phyloP scores from a whole-genome alignment of 2,329 filamentous ascomycete genomes.

The Calcarisporium arbuscula region DNA sequence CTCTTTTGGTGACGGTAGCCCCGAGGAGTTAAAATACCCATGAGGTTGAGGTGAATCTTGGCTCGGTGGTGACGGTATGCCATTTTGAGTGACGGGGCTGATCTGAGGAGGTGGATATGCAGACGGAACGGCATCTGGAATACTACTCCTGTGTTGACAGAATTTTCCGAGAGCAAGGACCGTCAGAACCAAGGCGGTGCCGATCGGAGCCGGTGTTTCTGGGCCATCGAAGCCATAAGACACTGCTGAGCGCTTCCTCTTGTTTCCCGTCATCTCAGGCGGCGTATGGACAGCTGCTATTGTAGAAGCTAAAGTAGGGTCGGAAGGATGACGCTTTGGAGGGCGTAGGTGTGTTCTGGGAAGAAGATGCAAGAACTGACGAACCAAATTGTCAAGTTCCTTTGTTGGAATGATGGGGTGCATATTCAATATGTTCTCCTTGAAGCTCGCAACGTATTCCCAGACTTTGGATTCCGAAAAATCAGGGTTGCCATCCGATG shows the following conservation, averaged over 20 bases:
- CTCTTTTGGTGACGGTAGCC: conserved; percentile 45
- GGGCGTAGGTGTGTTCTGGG: conserved; percentile 23
- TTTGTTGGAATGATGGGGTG: conserved; percentile 53
- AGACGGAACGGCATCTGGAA: conserved; percentile 49
- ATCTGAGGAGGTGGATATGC: conserved; percentile 22
- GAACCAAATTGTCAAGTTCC: conserved; percentile 46
- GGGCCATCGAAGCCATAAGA: conserved; percentile 25
- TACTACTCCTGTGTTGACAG: conserved; percentile 48
- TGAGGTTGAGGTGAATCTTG: conserved; percentile 47
- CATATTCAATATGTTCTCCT: conserved; percentile 57
- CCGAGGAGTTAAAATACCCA: conserved; percentile 42
- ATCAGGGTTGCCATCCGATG: conserved; percentile 44
- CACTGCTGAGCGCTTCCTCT: conserved; percentile 50
- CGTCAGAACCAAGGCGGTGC: conserved; percentile 74
- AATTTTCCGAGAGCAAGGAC: conserved; percentile 83
- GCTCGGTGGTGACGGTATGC: conserved; percentile 42
- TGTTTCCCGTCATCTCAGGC: conserved; percentile 27
- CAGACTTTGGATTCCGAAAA: conserved; percentile 44
- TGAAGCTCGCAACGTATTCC: conserved; percentile 49
- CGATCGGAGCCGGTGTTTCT: conserved; percentile 25
- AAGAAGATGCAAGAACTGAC: conserved; percentile 43
- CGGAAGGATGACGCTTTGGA: conserved; percentile 21
- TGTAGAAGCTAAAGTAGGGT: conserved; percentile 24
- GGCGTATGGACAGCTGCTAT: conserved; percentile 16
- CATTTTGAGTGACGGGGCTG: conserved; percentile 38